phyloP scores from a whole-genome alignment of 208 protist genomes.

The Novymonas esmeraldas region DNA sequence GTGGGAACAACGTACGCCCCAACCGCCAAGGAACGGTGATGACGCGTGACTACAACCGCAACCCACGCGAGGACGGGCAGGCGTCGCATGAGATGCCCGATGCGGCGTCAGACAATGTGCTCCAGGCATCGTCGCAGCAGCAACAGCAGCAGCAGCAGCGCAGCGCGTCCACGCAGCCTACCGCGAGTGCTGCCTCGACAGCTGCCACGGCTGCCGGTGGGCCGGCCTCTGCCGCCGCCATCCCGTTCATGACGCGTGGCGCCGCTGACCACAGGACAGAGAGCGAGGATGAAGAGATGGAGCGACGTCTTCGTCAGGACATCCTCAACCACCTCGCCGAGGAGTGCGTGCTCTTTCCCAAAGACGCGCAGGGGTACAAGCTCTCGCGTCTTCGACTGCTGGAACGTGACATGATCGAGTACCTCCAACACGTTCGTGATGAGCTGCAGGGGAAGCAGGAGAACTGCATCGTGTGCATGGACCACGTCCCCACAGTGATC shows the following conservation, averaged over 20 bases:
- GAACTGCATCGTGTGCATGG: slow-evolving; percentile 87
- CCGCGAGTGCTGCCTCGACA: no score
- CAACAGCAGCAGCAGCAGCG: slow-evolving; percentile 7
- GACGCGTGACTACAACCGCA: slow-evolving; percentile 30
- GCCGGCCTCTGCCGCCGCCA: slow-evolving; percentile 5
- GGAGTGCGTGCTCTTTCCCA: slow-evolving; percentile 63
- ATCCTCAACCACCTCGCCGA: slow-evolving; percentile 68
- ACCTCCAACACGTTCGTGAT: slow-evolving; percentile 80
- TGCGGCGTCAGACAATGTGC: not conserved
- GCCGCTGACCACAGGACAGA: slow-evolving; percentile 26
- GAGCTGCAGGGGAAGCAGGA: slow-evolving; percentile 71
- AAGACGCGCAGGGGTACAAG: slow-evolving; percentile 55
- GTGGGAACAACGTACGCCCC: slow-evolving; percentile 16
- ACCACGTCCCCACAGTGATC: slow-evolving; percentile 80
- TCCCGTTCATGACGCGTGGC: slow-evolving; percentile 22
- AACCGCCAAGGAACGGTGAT: slow-evolving; percentile 19
- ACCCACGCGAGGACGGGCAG: slow-evolving; percentile 34
- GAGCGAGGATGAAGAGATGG: slow-evolving; percentile 56
- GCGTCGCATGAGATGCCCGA: slow-evolving; percentile 20
- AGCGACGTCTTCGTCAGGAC: slow-evolving; percentile 64
- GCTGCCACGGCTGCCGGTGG: not conserved
- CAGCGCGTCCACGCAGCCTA: no score
- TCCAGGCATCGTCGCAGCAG: not conserved
- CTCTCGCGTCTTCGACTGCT: slow-evolving; percentile 65
- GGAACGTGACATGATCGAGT: slow-evolving; percentile 87